Percentiles rank a stretch among this genome's conserved stretches.
Conservation (phyloP, 805 yeast species). For the Saturnispora zaruensis region DNA sequence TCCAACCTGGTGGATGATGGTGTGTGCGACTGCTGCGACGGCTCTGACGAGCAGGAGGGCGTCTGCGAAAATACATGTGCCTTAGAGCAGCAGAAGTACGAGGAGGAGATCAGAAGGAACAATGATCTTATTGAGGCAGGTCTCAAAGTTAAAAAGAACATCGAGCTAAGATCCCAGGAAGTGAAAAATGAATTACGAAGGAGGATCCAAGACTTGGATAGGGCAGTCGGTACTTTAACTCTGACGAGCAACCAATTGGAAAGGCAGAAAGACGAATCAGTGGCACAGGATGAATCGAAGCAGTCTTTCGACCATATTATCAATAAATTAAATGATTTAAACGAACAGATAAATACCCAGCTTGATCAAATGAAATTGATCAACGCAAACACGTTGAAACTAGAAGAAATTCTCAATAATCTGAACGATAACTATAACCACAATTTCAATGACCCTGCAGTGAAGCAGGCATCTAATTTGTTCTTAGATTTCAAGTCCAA, state of each 20-base stretch:
- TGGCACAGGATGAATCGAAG: neutral
- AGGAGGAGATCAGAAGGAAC: conserved; percentile 13
- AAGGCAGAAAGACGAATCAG: neutral
- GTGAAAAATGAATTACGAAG: conserved; percentile 14
- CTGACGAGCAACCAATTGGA: conserved; percentile 22
- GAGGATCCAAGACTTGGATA: conserved; percentile 11
- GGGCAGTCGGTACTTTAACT: conserved; percentile 4
- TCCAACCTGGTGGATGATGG: conserved; percentile 76
- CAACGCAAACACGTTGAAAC: conserved; percentile 4
- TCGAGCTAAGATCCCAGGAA: conserved; percentile 25
- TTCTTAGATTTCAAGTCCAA: conserved; percentile 36
- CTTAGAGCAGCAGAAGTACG: conserved; percentile 36
- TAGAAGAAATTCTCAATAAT: conserved; percentile 41
- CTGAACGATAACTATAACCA: conserved; percentile 62
- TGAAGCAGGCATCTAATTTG: conserved; percentile 56
- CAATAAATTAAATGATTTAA: conserved; percentile 8
- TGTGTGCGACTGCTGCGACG: conserved; percentile 96
- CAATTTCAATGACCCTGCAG: conserved; percentile 81
- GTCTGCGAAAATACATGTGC: conserved; percentile 53
- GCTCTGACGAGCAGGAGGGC: conserved; percentile 65
- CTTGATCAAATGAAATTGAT: neutral
- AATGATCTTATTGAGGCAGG: conserved; percentile 28
- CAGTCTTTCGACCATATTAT: conserved; percentile 1
- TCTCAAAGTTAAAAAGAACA: conserved; percentile 24
- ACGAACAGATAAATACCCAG: conserved; percentile 13